Base-by-base conservation (phyloP, 78 protist genomes). In the Cavenderia fasciculata region DNA sequence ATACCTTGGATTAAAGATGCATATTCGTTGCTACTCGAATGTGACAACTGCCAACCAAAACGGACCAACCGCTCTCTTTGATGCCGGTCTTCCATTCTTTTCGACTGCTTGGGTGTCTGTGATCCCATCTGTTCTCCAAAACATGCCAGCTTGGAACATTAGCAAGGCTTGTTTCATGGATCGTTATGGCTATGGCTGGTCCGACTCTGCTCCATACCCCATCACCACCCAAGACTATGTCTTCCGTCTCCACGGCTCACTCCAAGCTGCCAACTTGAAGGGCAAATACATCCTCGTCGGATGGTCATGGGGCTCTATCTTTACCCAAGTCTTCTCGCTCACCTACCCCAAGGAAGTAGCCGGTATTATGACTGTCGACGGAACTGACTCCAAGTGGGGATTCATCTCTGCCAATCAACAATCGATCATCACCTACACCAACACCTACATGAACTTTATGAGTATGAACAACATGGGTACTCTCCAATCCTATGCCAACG, bases 161-260 rank as follows among this genome's bases (percentile, higher is more conserved):
- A 18, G 23, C 19, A 61, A 52, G 0, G 87, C 73, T 1, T 77
- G 87, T 63, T 61, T 77, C 43, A 47, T 77, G 34, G 87, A 77
- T 63, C 4, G 87, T 25, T 77, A 63, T 63, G 87, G 87, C 1
- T 63, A 63, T 27, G 87, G 87, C 23, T 63, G 61, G 61, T 77
- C 87, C 18, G 66, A 77, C 25, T 36, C 49, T 14, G 16, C 74
- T 8, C 87, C 87, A 46, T 12, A 63, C 2, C 34, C 87, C 1
- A 8, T 77, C 0, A 23, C 8, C 18, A 2, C 68, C 11, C n/a
- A 57, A 12, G 66, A 44, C 8, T 57, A 49, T 19, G 65, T 41
- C 3, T 19, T n/a, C 51, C 25, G 34, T 1, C 47, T 77, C 14
- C 73, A 59, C 33, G 73, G 36, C 2, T 63, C 75, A 7, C 33